Conservation (phyloP, 2,329 filamentous ascomycete species). For the Apiospora saccharicola region DNA sequence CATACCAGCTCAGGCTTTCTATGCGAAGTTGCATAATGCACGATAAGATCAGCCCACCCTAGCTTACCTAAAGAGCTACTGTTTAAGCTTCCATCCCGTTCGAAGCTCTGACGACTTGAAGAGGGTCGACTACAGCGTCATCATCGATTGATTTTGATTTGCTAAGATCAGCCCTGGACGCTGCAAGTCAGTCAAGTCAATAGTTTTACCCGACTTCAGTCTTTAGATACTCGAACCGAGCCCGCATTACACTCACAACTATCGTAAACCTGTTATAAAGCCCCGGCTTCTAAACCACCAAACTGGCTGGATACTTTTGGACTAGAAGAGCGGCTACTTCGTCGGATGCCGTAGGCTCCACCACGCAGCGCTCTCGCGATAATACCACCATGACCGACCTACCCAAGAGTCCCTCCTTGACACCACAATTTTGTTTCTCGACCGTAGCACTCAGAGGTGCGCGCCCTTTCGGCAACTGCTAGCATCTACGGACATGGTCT, state of each 20-base stretch:
- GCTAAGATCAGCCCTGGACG: background rate
- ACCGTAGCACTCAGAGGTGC: constrained; percentile 72
- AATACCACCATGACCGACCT: constrained; percentile 57
- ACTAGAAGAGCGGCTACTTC: constrained; percentile 49
- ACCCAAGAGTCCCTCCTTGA: constrained; percentile 61
- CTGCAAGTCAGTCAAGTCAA: background rate
- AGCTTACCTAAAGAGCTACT: constrained; percentile 3
- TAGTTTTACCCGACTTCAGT: constrained; percentile 2
- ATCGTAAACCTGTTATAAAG: constrained; percentile 18
- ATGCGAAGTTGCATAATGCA: background rate
- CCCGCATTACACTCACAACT: constrained; percentile 25
- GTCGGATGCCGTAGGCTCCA: constrained; percentile 44
- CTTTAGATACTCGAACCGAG: background rate
- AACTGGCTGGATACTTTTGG: constrained; percentile 60
- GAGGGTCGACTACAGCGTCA: constrained; percentile 10
- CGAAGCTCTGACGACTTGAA: constrained; percentile 4
- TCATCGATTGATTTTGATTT: background rate
- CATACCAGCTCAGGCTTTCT: background rate
- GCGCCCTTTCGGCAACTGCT: constrained; percentile 32
- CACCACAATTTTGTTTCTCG: constrained; percentile 81
- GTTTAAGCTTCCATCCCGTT: constrained; percentile 7
- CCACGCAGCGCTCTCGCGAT: constrained; percentile 38
- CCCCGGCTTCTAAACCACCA: constrained; percentile 39
- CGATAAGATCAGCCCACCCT: background rate
- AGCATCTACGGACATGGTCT: constrained; percentile 26